Evolutionary conservation across 1,284 basidiomycete species (phyloP), one percentile per base, ranked within the genome.

Genomic region (Ceratobasidium sp.): DNA sequence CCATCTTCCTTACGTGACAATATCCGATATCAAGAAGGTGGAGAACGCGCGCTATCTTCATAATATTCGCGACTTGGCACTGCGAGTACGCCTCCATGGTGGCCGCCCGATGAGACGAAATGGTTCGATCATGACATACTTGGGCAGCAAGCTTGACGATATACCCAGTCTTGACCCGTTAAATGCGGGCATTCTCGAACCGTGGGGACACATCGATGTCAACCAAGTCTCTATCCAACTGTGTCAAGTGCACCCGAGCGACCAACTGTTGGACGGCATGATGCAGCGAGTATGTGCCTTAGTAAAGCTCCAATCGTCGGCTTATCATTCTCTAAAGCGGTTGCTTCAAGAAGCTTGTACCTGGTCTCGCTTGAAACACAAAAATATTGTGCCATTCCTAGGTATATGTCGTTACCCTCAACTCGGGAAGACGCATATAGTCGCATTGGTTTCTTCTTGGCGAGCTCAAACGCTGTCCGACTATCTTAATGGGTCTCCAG

Each of bases 11-110:
- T 71, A 51, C 33, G 67, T 71, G 21, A 71, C 67, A 21, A 59
- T 71, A 49, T 71, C 67, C 23, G 67, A 71, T 30, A 71, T 71
- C 23, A 71, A 60, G n/a, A 71, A 71, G 28, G 51, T 71, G 44
- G 67, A 71, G 23, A 21, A 60, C 30, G 67, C 56, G 1, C 40
- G 38, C 21, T 71, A 71, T 53, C 46, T 71, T 8, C 46, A 51
- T 21, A 71, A 71, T 23, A 71, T 71, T 23, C 56, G 67, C 2
- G 67, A 71, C 25, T 44, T 71, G 21, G 33, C 53, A 16, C 28
- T 71, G 28, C 67, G 60, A 25, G 38, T 51, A 33, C 67, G 67
- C 1, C 56, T 71, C 21, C 60, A 33, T 33, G 56, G 56, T 28
- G 67, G 67, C 23, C 56, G 40, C 33, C 53, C 67, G 23, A 71